Conservation (phyloP, 805 yeast species). For the Saturnispora halmiae region DNA sequence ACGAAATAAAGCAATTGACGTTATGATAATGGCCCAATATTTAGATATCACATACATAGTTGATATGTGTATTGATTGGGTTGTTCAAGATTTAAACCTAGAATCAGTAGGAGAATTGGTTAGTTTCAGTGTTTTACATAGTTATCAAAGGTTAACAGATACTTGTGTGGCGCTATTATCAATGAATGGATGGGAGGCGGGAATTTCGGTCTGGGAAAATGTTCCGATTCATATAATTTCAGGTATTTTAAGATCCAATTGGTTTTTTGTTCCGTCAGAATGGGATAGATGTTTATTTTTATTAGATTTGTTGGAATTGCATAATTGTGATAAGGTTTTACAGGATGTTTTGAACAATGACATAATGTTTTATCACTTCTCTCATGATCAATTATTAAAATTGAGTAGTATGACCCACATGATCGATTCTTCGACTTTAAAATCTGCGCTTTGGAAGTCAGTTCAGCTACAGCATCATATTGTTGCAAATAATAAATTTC, state of each 20-base stretch:
- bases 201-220: conserved; percentile 38
- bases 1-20: conserved; percentile 29
- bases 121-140: conserved; percentile 5
- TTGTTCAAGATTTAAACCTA: conserved; percentile 3
- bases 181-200: conserved; percentile 42
- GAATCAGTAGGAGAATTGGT: conserved; percentile 6
- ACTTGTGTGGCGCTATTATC: conserved; percentile 23
- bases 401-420: conserved; percentile 28
- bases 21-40: conserved; percentile 44
- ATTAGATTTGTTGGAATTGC: conserved; percentile 5
- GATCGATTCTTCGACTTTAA: conserved; percentile 32
- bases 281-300: conserved; percentile 44
- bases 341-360: conserved; percentile 31
- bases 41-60: conserved; percentile 39
- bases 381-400: conserved; percentile 36
- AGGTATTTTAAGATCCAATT: conserved; percentile 39
- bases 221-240: conserved; percentile 36
- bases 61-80: conserved; percentile 25
- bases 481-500: not conserved
- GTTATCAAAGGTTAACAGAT: conserved; percentile 9
- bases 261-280: conserved; percentile 45
- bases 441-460: conserved; percentile 43
- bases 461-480: conserved; percentile 30
- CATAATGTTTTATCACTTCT: conserved; percentile 40
- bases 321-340: conserved; percentile 19